These are phyloP conservation scores for Capsella rubella DNA, from an alignment of 441 rosid genomes.

Conservation along the genomic window DNA sequence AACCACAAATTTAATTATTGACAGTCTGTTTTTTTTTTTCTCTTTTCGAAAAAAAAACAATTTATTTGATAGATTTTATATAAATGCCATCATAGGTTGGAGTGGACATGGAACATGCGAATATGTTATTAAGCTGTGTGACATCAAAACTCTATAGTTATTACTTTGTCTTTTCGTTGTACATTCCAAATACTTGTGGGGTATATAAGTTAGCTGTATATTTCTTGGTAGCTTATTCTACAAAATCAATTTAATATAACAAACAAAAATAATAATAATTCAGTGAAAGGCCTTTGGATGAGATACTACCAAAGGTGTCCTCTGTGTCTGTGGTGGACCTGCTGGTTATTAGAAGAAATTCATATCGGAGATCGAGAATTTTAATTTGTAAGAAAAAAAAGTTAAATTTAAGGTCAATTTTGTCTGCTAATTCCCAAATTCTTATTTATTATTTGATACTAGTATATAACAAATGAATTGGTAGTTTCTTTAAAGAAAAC, in stretches of 20 bases:
- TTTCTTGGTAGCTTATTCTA: conserved; percentile 11
- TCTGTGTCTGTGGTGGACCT: background rate
- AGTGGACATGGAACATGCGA: conserved; percentile 44
- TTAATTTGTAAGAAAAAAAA: no score
- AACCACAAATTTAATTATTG: background rate
- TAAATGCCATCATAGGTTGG: conserved; percentile 10
- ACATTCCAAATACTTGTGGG: conserved; percentile 44
- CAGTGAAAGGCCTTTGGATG: no score
- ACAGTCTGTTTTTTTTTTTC: background rate
- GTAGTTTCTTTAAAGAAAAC: no score
- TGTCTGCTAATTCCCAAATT: background rate
- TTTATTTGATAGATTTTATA: background rate
- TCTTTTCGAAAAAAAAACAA: background rate
- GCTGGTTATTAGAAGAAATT: no score
- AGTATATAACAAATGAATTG: no score
- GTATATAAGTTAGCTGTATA: conserved; percentile 40
- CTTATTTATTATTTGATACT: background rate
- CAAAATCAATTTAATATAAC: background rate
- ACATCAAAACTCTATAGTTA: conserved; percentile 36
- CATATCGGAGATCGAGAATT: no score
- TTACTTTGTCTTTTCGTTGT: conserved; percentile 36
- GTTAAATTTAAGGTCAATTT: background rate
- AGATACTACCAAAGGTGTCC: conserved; percentile 20
- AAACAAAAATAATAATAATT: background rate
- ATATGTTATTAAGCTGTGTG: conserved; percentile 16